Base-by-base conservation (phyloP, 2,329 filamentous ascomycete genomes). In the Pseudogymnoascus sp. region DNA sequence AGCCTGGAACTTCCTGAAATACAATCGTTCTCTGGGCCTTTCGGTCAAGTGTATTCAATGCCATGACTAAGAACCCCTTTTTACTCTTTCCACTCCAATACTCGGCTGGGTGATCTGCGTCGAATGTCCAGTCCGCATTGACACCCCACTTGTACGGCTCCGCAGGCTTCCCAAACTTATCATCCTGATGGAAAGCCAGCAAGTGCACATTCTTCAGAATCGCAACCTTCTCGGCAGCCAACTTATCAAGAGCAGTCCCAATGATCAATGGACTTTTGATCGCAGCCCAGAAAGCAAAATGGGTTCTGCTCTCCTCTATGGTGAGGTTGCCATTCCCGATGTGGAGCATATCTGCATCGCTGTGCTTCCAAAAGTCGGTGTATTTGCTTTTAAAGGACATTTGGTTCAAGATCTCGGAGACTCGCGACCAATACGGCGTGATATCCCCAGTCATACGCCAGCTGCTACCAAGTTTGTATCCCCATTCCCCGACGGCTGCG, bases 121-220 rank as follows among this genome's bases (percentile, higher is more conserved):
- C 79, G 69, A 76, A 83, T 0, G 80, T 81, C 68, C 76, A 78
- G 66, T 82, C 76, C 0, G 76, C 72, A 65, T 82, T 82, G 4
- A 75, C 72, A 0, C 81, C 81, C 78, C 78, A 80, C 62, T 73
- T 66, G 76, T 79, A 2, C 73, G 74, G 66, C 70, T 70, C 74
- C 11, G 78, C 74, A 50, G 78, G 76, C 5, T 74, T 68, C 70
- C 78, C 78, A 66, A 76, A 75, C 21, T 73, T 68, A 42, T 75
- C 42, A 63, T 70, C 69, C 42, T 71, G 67, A 50, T 62, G 65
- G 35, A 71, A 69, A n/a, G 64, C 65, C 13, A 71, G n/a, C 42
- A 71, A 19, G 19, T 19, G 19, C 19, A 37, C 38, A 65, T 70
- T 70, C 44, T 64, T 66, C 53, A 70, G 44, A 16, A 70, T 64